These are phyloP conservation scores for Pleoardoris graminearum DNA, from an alignment of 2,329 filamentous ascomycete genomes.

Conservation along the genomic window DNA sequence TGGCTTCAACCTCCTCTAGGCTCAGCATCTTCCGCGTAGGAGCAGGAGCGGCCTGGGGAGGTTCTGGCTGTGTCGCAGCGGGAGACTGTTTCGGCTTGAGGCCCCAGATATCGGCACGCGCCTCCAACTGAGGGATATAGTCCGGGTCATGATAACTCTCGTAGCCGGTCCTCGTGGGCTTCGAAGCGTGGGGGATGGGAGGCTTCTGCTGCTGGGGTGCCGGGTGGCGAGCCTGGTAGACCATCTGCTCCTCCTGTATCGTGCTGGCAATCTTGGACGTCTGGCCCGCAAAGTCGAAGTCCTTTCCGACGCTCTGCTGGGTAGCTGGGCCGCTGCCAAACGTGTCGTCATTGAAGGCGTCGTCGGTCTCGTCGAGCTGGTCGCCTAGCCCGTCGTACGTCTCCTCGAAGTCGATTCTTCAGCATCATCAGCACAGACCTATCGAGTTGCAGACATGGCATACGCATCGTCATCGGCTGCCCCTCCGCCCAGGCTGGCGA, in stretches of 20 bases:
- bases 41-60: constrained; percentile 27
- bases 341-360: constrained; percentile 96
- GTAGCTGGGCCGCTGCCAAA: constrained; percentile 63
- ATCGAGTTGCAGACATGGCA: constrained; percentile 27
- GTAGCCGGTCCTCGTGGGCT: constrained; percentile 78
- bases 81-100: constrained; percentile 64
- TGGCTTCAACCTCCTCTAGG: constrained; percentile 93
- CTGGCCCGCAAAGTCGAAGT: constrained; percentile 96
- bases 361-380: constrained; percentile 85
- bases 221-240: constrained; percentile 76
- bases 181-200: constrained; percentile 51
- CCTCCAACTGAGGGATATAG: constrained; percentile 85
- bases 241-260: constrained; percentile 87
- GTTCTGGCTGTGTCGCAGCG: constrained; percentile 36
- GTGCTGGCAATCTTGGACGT: constrained; percentile 85
- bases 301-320: constrained; percentile 70
- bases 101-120: constrained; percentile 92
- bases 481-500: constrained; percentile 73
- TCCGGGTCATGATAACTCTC: constrained; percentile 86
- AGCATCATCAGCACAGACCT: constrained; percentile 41
- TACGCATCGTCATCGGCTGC: constrained; percentile 63
- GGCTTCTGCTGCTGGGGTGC: constrained; percentile 53
- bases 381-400: constrained; percentile 95
- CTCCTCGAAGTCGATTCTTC: constrained; percentile 86
- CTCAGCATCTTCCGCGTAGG: constrained; percentile 82